A percentile compares a stretch with the other conserved stretches of the same genome.
These are phyloP conservation scores for Trichoderma guizhouense DNA, from an alignment of 2,329 filamentous ascomycete species.

Conservation along the genomic window DNA sequence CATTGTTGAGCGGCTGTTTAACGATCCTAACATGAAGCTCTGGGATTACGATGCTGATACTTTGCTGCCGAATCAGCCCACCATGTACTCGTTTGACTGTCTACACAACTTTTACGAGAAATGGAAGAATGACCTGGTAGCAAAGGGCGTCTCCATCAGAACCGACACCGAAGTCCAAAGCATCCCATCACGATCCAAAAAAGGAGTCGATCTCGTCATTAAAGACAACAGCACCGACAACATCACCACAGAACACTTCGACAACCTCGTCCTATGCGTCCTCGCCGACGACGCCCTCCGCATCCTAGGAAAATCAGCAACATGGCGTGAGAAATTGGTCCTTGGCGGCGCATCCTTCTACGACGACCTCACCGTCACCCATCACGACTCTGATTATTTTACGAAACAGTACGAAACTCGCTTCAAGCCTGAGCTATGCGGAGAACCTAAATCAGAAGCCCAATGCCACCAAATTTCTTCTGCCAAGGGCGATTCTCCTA, in stretches of 20 bases:
- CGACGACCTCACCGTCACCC: constrained; percentile 69
- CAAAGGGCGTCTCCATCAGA: constrained; percentile 54
- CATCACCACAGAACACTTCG: constrained; percentile 53
- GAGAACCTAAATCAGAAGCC: constrained; percentile 41
- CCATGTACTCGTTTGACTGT: constrained; percentile 65
- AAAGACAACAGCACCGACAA: constrained; percentile 50
- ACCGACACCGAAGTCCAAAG: constrained; percentile 54
- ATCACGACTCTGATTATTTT: constrained; percentile 64
- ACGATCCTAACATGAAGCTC: constrained; percentile 56
- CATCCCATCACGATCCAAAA: constrained; percentile 49
- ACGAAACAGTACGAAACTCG: constrained; percentile 64
- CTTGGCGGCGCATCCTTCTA: constrained; percentile 68
- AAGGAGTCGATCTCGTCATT: constrained; percentile 51
- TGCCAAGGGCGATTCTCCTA: constrained; percentile 39
- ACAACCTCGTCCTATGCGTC: constrained; percentile 65
- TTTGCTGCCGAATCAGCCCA: constrained; percentile 56
- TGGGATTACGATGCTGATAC: constrained; percentile 57
- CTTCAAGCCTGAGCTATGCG: constrained; percentile 51
- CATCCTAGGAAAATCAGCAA: constrained; percentile 55
- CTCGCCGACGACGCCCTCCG: constrained; percentile 62
- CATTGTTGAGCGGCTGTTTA: constrained; percentile 60
- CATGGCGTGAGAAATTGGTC: constrained; percentile 61
- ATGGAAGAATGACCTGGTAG: constrained; percentile 53
- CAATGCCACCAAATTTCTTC: constrained; percentile 40
- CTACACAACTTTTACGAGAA: constrained; percentile 58